Base-by-base conservation (phyloP, 371 early-diverging fungal genomes). In the Parasitella parasitica region DNA sequence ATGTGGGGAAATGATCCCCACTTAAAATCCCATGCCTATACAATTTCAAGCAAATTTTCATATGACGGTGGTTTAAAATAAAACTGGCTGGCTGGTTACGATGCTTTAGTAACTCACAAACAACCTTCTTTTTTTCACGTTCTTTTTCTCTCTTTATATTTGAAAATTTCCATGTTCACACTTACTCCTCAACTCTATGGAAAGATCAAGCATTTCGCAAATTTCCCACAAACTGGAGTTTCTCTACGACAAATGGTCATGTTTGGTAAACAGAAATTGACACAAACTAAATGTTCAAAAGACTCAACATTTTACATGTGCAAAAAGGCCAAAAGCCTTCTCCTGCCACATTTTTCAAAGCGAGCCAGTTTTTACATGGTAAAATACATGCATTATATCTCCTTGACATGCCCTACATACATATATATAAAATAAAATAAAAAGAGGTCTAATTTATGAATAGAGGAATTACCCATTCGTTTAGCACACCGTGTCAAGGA, bases 401-500 rank as follows among this genome's bases (percentile, higher is more conserved):
- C 22, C 12, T 46, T 22, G 24, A 46, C 46, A 24, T 36, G 15
- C 13, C n/a, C n/a, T n/a, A n/a, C n/a, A n/a, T n/a, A n/a, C n/a
- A n/a, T n/a, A n/a, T n/a, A n/a, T n/a, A n/a, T n/a, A n/a, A n/a
- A n/a, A 15, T 5, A 26, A 20, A 16, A 56, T 7, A 57, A 22
- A 27, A 8, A 26, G 18, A 6, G 6, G 20, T n/a, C 16, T 36
- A 26, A 11, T 55, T 24, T 54, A 22, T 41, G 1, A n/a, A n/a
- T 24, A 80, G 91, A 95, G 81, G 98, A 98, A 74, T 77, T 98
- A 43, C 97, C 97, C 15, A 92, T 98, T 59, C 91, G 98, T 12
- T 78, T 98, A n/a, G 97, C 98, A 0, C 95, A 95, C 66, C 86
- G 98, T 37, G 97, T 97, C 15, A 94, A 95, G 43, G 98, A 98